Conservation (phyloP, 2,329 filamentous ascomycete species). For the Harringtonia aguacate region DNA sequence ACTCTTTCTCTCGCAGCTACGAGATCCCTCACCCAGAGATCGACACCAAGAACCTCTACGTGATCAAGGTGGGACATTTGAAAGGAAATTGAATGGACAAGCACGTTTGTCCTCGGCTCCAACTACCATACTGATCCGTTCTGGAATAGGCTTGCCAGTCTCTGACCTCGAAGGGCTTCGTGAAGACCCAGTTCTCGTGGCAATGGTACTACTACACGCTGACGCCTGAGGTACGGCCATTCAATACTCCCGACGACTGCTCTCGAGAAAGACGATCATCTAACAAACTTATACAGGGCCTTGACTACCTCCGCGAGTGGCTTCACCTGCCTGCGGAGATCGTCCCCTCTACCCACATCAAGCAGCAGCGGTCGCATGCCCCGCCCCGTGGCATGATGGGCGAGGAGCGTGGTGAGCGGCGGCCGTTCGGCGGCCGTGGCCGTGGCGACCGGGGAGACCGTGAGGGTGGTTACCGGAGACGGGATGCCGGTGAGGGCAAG, state of each 20-base stretch:
- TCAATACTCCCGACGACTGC: not conserved
- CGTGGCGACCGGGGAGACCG: constrained; percentile 71
- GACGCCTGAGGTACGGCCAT: constrained; percentile 17
- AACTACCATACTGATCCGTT: not conserved
- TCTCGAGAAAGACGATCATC: not conserved
- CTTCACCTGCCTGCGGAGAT: constrained; percentile 99
- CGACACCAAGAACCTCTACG: constrained; percentile 98
- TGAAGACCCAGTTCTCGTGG: constrained; percentile 99
- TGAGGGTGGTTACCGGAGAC: constrained; percentile 85
- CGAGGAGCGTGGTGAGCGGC: constrained; percentile 69
- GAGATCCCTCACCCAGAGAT: constrained; percentile 67
- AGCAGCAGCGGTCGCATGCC: constrained; percentile 98
- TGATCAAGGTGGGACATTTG: constrained; percentile 61
- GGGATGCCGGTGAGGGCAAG: constrained; percentile 78
- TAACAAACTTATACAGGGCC: constrained; percentile 53
- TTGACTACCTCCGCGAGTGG: constrained; percentile 99
- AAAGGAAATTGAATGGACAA: not conserved
- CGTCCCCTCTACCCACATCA: constrained; percentile 99
- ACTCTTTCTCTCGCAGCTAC: constrained; percentile 16
- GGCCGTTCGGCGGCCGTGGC: constrained; percentile 73
- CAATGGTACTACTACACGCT: constrained; percentile 99
- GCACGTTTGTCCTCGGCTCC: no score
- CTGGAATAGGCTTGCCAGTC: constrained; percentile 68
- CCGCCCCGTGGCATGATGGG: constrained; percentile 98
- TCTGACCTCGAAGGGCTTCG: constrained; percentile 87